These are phyloP conservation scores for Boechera retrofracta DNA, from an alignment of 345 rosid species.

Conservation along the genomic window DNA sequence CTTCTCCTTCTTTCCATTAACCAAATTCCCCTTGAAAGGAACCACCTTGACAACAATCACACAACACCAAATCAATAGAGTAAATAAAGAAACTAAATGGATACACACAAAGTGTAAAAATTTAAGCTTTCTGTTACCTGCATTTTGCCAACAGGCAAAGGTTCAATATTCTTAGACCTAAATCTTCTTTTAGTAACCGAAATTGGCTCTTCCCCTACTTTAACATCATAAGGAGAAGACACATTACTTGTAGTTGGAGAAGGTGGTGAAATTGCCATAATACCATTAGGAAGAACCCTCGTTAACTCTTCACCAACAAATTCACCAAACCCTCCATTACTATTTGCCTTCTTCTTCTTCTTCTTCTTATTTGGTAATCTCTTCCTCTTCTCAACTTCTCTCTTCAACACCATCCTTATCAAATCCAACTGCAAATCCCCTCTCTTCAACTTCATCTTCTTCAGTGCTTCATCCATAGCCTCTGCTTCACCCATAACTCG, in stretches of 20 bases:
- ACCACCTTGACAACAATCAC: slow-evolving; percentile 52
- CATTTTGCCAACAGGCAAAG: slow-evolving; percentile 65
- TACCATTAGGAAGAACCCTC: slow-evolving; percentile 84
- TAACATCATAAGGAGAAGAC: slow-evolving; percentile 66
- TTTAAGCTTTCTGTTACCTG: slow-evolving; percentile 53
- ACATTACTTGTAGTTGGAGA: slow-evolving; percentile 53
- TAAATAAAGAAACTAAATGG: neutral
- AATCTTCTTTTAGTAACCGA: slow-evolving; percentile 59
- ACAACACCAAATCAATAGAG: neutral
- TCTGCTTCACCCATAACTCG: slow-evolving; percentile 53
- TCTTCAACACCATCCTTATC: slow-evolving; percentile 79
- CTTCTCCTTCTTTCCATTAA: slow-evolving; percentile 60
- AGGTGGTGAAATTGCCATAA: slow-evolving; percentile 80
- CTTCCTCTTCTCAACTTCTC: slow-evolving; percentile 76
- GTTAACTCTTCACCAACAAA: slow-evolving; percentile 64
- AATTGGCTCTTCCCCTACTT: slow-evolving; percentile 59
- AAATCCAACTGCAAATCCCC: slow-evolving; percentile 76
- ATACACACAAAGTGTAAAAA: neutral
- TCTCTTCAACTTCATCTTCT: slow-evolving; percentile 67
- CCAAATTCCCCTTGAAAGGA: slow-evolving; percentile 61
- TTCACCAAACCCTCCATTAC: slow-evolving; percentile 43
- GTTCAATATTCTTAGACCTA: slow-evolving; percentile 89
- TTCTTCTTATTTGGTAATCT: slow-evolving; percentile 42
- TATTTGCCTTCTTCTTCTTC: slow-evolving; percentile 47
- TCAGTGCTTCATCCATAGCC: slow-evolving; percentile 54